Percentiles rank a stretch among this genome's conserved stretches.
These are phyloP conservation scores for Pugionium cornutum DNA, from an alignment of 345 rosid genomes.

Conservation along the genomic window DNA sequence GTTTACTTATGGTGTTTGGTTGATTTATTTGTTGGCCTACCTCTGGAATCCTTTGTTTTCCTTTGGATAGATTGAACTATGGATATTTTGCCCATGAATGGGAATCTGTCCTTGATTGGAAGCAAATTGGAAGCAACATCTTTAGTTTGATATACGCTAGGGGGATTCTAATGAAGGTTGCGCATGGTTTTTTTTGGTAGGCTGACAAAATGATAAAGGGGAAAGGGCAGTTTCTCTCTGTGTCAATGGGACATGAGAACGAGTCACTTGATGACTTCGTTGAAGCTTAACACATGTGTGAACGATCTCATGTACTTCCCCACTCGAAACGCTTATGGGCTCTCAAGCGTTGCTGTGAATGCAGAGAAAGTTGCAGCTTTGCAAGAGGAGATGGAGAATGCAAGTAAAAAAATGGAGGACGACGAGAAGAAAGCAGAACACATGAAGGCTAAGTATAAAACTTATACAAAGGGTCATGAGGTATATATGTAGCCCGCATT, in stretches of 20 bases:
- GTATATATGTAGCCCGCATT: conserved; percentile 41
- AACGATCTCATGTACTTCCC: conserved; percentile 98
- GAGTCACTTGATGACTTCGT: conserved; percentile 78
- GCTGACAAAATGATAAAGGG: conserved; percentile 69
- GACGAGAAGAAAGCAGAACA: conserved; percentile 86
- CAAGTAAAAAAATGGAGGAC: conserved; percentile 68
- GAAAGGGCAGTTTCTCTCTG: conserved; percentile 69
- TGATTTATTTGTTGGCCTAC: neutral
- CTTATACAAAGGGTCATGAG: conserved; percentile 95
- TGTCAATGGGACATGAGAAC: conserved; percentile 86
- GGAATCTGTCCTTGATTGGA: conserved; percentile 12
- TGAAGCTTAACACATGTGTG: conserved; percentile 79
- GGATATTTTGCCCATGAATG: neutral
- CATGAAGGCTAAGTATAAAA: conserved; percentile 76
- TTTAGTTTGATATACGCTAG: conserved; percentile 3
- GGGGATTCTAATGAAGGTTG: conserved; percentile 9
- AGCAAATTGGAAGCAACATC: conserved; percentile 17
- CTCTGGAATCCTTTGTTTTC: conserved; percentile 3
- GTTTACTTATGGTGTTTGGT: conserved; percentile 13
- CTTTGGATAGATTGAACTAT: conserved; percentile 11
- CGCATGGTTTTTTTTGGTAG: conserved; percentile 42
- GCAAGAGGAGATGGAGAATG: conserved; percentile 75
- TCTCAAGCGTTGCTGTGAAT: conserved; percentile 90
- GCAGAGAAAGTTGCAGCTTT: conserved; percentile 88
- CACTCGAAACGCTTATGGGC: conserved; percentile 80